Evolutionary conservation across 1,284 basidiomycete genomes (phyloP), one percentile per base, ranked within the genome.

Genomic region (Boletellus deceptivus): DNA sequence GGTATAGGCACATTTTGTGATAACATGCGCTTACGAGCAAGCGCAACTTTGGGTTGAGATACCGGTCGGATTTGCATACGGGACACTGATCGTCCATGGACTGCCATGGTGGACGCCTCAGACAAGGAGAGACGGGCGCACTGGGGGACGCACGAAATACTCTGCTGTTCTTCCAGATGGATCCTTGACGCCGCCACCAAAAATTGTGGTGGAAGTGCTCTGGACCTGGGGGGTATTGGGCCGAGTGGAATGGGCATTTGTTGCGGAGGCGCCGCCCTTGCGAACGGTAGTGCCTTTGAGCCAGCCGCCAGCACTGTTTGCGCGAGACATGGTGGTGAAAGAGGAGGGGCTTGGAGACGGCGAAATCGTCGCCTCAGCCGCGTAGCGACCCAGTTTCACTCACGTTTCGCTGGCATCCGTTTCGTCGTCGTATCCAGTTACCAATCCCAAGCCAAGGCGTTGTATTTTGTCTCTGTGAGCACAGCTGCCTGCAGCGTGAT

Each of bases 21-120:
- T 98, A 99, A 70, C 97, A 99, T 31, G 91, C 83, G 64, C 93
- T 95, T 55, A 99, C 95, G 50, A 99, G 80, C 42, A 99, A 76
- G 38, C 96, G 85, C 24, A 99, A 76, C 62, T 94, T 93, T 14
- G 94, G 93, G 64, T 98, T 98, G 55, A 98, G 77, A 68, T 97
- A 98, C 51, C 97, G 77, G 67, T 99, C 97, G 34, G 93, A 96
- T 71, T 94, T 93, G 78, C 97, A 99, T 8, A 98, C 87, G 1
- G 97, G 96, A 74, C 97, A 99, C 66, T 93, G 86, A 71, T 99
- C 97, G 51, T 92, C 86, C 77, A 91, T 90, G 33, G 89, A 89
- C 92, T 94, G 49, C 20, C 41, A 25, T 17, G 40, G 52, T 18
- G 54, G 22, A 37, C 27, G 47, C 34, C 46, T 60, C 44, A 55